Conservation (phyloP, 1,284 basidiomycete genomes). For the Papiliotrema fonsecae region DNA sequence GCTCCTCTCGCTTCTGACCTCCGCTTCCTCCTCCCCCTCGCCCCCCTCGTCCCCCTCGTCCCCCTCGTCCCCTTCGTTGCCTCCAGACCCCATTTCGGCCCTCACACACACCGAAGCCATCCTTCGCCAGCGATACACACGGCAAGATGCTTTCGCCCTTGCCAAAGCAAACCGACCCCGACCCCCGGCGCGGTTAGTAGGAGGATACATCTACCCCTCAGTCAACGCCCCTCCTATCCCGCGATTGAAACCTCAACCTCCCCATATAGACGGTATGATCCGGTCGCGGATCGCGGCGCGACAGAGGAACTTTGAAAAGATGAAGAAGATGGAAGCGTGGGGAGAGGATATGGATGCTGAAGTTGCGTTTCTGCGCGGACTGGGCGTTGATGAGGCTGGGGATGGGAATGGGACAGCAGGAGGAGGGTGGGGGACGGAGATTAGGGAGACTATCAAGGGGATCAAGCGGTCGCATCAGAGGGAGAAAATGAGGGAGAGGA, state of each 20-base stretch:
- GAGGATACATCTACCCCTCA: conserved; percentile 60
- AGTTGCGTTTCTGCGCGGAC: conserved; percentile 53
- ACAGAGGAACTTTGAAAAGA: conserved; percentile 50
- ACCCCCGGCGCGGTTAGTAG: conserved; percentile 59
- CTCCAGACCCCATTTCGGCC: neutral
- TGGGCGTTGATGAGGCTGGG: no score
- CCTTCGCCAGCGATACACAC: neutral
- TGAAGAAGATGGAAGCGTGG: conserved; percentile 44
- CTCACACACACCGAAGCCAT: neutral
- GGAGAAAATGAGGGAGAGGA: conserved; percentile 11
- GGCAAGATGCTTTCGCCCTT: neutral
- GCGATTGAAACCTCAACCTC: conserved; percentile 69
- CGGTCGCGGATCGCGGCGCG: conserved; percentile 55
- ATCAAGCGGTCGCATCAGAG: conserved; percentile 6
- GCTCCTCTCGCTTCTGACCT: conserved; percentile 11
- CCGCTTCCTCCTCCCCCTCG: neutral
- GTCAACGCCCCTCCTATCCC: conserved; percentile 64
- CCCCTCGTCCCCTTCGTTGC: neutral
- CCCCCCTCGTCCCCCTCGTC: neutral
- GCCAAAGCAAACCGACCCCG: neutral
- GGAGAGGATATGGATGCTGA: conserved; percentile 56
- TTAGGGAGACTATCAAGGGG: neutral
- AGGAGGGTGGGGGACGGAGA: conserved; percentile 14
- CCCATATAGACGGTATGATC: conserved; percentile 64
- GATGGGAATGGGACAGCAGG: conserved; percentile 16